Base-by-base conservation (phyloP, 176 grass and related monocot species). In the Aegilops tauschii region DNA sequence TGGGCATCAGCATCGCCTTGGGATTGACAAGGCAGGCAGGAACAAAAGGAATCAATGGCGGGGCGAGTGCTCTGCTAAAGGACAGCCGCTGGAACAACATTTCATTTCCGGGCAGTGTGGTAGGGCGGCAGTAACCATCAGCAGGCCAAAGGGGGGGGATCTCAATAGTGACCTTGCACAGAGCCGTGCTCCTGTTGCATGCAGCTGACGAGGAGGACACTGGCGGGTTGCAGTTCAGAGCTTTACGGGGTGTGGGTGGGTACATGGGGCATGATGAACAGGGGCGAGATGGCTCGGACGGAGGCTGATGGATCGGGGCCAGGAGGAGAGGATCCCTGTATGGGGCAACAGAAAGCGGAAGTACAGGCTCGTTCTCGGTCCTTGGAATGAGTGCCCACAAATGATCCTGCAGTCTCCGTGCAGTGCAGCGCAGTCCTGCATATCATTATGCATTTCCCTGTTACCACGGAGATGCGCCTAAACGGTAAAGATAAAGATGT, bases 91-190 rank as follows among this genome's bases (percentile, higher is more conserved):
- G 49, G 81, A 69, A 87, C 72, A 69, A 81, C 69, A 80, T 75
- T 84, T 88, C 69, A 47, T 47, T 47, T 47, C 20, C 37, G 25
- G 54, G 54, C 18, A 1, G 44, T 47, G 44, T 47, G 3, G 44
- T 47, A 47, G 25, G 54, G 54, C 54, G 7, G 75, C 89, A 61
- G 69, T 80, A 65, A 17, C 76, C 62, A 40, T 78, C 73, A 85
- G 84, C 73, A 78, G 40, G 74, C 45, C 61, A 59, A 69, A 87
- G 61, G 61, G 50, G 59, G 84, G 83, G 81, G 49, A 91, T 91
- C 85, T 62, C 69, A 87, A 87, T 91, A 91, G 89, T 69, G 76
- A 84, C 77, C 89, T 76, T 76, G 85, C 81, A 69, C 85, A 87
- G 76, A 79, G 31, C 61, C 70, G 59, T 77, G 78, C 77, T 85